phyloP scores from a whole-genome alignment of 1,284 basidiomycete genomes.

The Tylopilus sp. region DNA sequence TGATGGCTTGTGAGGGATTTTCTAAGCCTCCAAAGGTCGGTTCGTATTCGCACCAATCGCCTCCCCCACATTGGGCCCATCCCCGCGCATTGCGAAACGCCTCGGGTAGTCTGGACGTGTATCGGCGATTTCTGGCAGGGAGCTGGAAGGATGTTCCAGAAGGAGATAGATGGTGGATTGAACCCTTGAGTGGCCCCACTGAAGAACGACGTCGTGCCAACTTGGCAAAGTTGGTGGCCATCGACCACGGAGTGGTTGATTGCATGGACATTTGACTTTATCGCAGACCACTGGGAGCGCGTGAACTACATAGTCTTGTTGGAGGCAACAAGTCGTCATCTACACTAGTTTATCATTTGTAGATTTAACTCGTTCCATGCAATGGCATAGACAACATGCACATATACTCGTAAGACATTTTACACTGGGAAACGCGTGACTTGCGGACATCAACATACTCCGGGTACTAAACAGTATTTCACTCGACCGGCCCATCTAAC shows the following conservation, averaged over 20 bases:
- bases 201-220: slow-evolving; percentile 47
- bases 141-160: slow-evolving; percentile 57
- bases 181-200: slow-evolving; percentile 48
- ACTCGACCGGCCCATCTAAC: slow-evolving; percentile 30
- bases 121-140: slow-evolving; percentile 47
- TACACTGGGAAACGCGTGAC: not conserved
- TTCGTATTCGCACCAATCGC: slow-evolving; percentile 38
- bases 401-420: not conserved
- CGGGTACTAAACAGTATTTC: slow-evolving; percentile 37
- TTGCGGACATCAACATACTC: slow-evolving; percentile 1
- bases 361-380: too few species aligned
- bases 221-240: slow-evolving; percentile 39
- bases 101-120: slow-evolving; percentile 39
- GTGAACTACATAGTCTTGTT: too few species aligned
- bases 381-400: not conserved
- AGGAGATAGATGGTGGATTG: slow-evolving; percentile 61
- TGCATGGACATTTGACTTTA: slow-evolving; percentile 9
- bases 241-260: slow-evolving; percentile 45
- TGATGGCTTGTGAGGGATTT: slow-evolving; percentile 55
- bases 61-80: slow-evolving; percentile 51
- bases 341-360: too few species aligned
- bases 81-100: slow-evolving; percentile 41
- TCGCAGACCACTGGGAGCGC: too few species aligned
- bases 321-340: too few species aligned
- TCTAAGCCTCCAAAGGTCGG: slow-evolving; percentile 28